Base-by-base conservation (phyloP, 805 yeast genomes). In the Lipomyces spencermartinsiae region DNA sequence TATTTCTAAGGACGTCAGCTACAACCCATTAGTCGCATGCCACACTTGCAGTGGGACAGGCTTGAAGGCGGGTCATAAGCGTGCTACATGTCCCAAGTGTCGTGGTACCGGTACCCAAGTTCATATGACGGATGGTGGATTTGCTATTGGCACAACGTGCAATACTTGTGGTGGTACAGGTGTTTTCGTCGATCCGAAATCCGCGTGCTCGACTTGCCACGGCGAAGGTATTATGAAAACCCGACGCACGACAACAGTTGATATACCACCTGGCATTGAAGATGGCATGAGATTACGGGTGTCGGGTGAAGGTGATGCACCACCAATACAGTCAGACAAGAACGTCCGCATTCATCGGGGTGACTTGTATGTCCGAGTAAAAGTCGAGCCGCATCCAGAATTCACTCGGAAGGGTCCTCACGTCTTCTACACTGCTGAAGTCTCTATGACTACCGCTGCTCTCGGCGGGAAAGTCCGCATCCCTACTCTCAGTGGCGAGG, bases 71-170 rank as follows among this genome's bases (percentile, higher is more conserved):
- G 94, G 93, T 34, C 86, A 86, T 69, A 85, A 86, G 78, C 90
- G 91, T 76, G 80, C 87, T 10, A 91, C 97, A 0, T 95, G 99
- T 83, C 81, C 86, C 0, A 80, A 91, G 2, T 95, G 99, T 82
- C 92, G 92, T 65, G 99, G 99, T 66, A 86, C 97, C 0, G 99
- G 99, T 4, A 89, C 93, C 46, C 87, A 89, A 19, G 90, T 93
- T 25, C 98, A 94, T 74, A 83, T 88, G 59, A 84, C 91, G 76
- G 89, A 89, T 73, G 97, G 97, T 3, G 98, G 98, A 0, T 95
- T 94, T 85, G 97, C 93, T 75, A 93, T 95, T 97, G 89, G 97
- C 2, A 88, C 97, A 0, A 92, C 97, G 12, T 95, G 99, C 84
- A 83, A 83, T 61, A 81, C 88, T 2, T 95, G 99, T 83, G 87